Percentiles rank a stretch among this genome's conserved stretches.
phyloP scores from a whole-genome alignment of 345 rosid genomes.

The Noccaea caerulescens region DNA sequence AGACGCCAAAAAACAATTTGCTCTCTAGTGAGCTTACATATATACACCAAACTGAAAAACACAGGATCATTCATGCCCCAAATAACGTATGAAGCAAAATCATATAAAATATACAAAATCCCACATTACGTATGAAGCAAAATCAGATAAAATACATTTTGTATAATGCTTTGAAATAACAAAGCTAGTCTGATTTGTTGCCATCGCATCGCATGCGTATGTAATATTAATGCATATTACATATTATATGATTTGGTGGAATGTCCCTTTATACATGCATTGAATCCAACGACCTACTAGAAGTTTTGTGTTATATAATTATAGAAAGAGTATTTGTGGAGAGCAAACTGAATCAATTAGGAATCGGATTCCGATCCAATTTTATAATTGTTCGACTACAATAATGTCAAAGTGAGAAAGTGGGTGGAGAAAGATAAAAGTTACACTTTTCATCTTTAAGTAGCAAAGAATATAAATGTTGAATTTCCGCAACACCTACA shows the following conservation, averaged over 20 bases:
- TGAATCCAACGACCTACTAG: slow-evolving; percentile 30
- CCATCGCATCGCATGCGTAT: slow-evolving; percentile 18
- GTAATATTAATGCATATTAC: slow-evolving; percentile 3
- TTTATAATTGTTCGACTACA: background rate
- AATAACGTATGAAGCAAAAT: background rate
- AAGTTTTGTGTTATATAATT: slow-evolving; percentile 2
- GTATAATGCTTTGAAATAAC: background rate
- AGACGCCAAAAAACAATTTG: too few species aligned
- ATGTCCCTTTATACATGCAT: slow-evolving; percentile 28
- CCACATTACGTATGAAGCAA: background rate
- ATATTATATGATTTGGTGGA: slow-evolving; percentile 9
- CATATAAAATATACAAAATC: too few species aligned
- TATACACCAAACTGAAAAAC: background rate
- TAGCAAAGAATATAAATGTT: slow-evolving; percentile 19
- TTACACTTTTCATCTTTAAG: background rate
- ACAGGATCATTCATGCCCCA: slow-evolving; percentile 10
- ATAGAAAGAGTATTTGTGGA: slow-evolving; percentile 7
- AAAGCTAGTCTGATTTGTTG: slow-evolving; percentile 27
- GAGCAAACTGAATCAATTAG: slow-evolving; percentile 26
- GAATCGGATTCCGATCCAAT: slow-evolving; percentile 11
- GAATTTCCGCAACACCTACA: slow-evolving; percentile 10
- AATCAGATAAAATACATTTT: background rate
- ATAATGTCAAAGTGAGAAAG: slow-evolving; percentile 24
- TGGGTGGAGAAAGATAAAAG: background rate
- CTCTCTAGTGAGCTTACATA: too few species aligned